Base-by-base conservation (phyloP, 2,329 filamentous ascomycete genomes). In the Cercospora sesami region DNA sequence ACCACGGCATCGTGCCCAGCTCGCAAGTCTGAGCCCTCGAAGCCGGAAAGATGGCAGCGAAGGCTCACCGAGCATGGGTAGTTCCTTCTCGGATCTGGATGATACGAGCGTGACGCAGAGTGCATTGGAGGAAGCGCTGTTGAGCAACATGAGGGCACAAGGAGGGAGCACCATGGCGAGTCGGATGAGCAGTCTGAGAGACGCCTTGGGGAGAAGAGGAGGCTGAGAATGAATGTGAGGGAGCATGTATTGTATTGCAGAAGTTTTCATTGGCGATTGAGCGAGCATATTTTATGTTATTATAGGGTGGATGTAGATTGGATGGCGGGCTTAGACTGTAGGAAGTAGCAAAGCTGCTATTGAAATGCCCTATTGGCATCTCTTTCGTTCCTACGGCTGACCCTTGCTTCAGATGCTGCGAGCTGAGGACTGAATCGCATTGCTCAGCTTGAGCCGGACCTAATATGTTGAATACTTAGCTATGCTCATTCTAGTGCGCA, bases 81-180 rank as follows among this genome's bases (percentile, higher is more conserved):
- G 91, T 78, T 94, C 91, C 74, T 95, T 93, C 75, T 94, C 91
- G 79, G 92, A 95, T 80, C 84, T 96, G 53, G 92, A 94, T 77
- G 91, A 94, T 83, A 88, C 90, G 18, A 92, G 91, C 18, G 89
- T 94, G 16, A 93, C 91, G 30, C 91, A 93, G 77, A 92, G 90
- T 16, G 91, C 91, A 3, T 81, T 94, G 65, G 91, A 94, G 77
- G 91, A 94, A 76, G 91, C 90, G 7, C 80, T 93, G 63, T 86
- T 91, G 21, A 93, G 89, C 75, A 88, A 90, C 71, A 89, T 91
- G 83, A 85, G 89, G 73, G 85, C 89, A 71, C 72, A 73, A 45
- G 74, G 74, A 16, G 75, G 75, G 1, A 74, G 72, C 65, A 69
- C 67, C 33, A 68, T 78, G 63, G 78, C 75, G 60, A 78, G 79